These are phyloP conservation scores for Eutrema yunnanense DNA, from an alignment of 345 rosid genomes.

Conservation along the genomic window DNA sequence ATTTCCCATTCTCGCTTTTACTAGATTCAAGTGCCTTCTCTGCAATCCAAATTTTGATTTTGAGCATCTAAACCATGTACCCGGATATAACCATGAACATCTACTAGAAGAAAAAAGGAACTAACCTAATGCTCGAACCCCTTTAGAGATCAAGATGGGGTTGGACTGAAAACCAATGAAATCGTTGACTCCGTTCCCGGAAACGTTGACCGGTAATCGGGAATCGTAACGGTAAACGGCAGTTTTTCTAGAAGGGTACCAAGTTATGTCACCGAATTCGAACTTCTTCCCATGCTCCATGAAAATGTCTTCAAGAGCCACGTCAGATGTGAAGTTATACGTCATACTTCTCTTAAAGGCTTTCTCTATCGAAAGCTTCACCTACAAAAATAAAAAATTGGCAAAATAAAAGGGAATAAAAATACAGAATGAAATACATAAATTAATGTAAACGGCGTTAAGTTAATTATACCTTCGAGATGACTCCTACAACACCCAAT, in stretches of 20 bases:
- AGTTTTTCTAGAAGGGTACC: slow-evolving; percentile 72
- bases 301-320: slow-evolving; percentile 42
- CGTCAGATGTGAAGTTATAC: slow-evolving; percentile 64
- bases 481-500: slow-evolving; percentile 64
- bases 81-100: not conserved
- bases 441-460: not conserved
- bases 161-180: slow-evolving; percentile 72
- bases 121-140: slow-evolving; percentile 58
- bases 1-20: slow-evolving; percentile 47
- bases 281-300: slow-evolving; percentile 53
- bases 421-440: not conserved
- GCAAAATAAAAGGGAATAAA: not conserved
- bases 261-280: slow-evolving; percentile 78
- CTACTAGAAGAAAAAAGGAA: not conserved
- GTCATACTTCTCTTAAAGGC: slow-evolving; percentile 74
- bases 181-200: slow-evolving; percentile 63
- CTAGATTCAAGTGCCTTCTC: slow-evolving; percentile 57
- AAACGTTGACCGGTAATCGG: slow-evolving; percentile 42
- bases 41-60: slow-evolving; percentile 17
- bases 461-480: slow-evolving; percentile 74
- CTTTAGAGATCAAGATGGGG: slow-evolving; percentile 46
- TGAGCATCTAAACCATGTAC: not conserved
- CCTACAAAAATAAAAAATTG: slow-evolving; percentile 33
- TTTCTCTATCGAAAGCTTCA: slow-evolving; percentile 52
- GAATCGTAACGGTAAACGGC: slow-evolving; percentile 74